Evolutionary conservation across 169 alveolate species (phyloP), one percentile per base, ranked within the genome.

Genomic region (Plasmodium gaboni): DNA sequence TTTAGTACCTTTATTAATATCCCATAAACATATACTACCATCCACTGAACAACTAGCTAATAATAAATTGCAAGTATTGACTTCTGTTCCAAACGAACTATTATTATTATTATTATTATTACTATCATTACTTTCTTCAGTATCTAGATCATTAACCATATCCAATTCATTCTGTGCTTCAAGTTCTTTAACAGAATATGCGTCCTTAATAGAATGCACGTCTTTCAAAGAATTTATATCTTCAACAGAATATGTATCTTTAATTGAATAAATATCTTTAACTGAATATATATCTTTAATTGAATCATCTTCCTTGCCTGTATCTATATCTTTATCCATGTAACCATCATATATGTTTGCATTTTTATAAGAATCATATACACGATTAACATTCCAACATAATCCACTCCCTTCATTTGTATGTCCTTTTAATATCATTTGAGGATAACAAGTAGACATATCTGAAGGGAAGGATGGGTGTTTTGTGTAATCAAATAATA

Each of bases 11-110:
- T 93, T 73, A 89, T 95, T 96, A 32, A 96, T 89, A 91, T 97
- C 98, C 99, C 99, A 97, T 12, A 96, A 87, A 76, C 97, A 94
- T 38, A 97, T 95, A 22, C 95, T 71, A 38, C 94, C 94, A 89
- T 97, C 99, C 26, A 96, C 96, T 22, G 98, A 96, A n/a, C 98
- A 97, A 9, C 98, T 96, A 19, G 96, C 96, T 15, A 97, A 93
- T 26, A 78, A 78, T 51, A 78, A 65, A 42, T 78, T 65, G 55
- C 96, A 94, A 44, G 92, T 76, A 83, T 88, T 92, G 22, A 94
- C 85, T 32, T 93, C 93, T n/a, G 61, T 0, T 22, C 70, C 70
- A 1, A 22, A 17, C 3, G n/a, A 9, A 15, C 28, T 24, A 24
- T 61, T 24, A 61, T 22, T 61, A 22, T 61, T 24, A 61, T 22